phyloP scores from a whole-genome alignment of 2,329 filamentous ascomycete genomes.

The Scortechinia acanthostroma region DNA sequence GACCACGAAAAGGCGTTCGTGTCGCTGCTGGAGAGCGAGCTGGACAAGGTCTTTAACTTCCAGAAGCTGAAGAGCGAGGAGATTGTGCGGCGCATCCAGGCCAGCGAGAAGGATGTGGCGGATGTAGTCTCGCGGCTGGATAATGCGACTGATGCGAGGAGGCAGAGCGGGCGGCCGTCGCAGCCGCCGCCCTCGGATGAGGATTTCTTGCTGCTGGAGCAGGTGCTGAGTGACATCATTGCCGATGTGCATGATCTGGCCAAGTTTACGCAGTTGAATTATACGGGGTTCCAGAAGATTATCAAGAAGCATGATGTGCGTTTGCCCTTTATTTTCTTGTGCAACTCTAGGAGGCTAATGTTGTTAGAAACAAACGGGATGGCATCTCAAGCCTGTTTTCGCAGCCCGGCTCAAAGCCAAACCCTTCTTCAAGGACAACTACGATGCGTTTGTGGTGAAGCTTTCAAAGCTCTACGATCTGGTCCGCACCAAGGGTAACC shows the following conservation, averaged over 20 bases:
- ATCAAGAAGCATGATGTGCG: constrained; percentile 98
- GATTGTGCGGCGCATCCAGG: constrained; percentile 82
- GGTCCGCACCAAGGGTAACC: constrained; percentile 86
- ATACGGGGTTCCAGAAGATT: constrained; percentile 98
- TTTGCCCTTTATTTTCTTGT: constrained; percentile 8
- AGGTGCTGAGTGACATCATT: constrained; percentile 94
- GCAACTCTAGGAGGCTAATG: constrained; percentile 6
- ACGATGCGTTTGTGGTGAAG: constrained; percentile 90
- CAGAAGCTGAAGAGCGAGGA: constrained; percentile 96
- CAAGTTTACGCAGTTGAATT: constrained; percentile 97
- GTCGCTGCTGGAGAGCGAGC: constrained; percentile 75
- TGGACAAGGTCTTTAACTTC: constrained; percentile 96
- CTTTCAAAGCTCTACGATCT: constrained; percentile 92
- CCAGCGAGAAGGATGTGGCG: constrained; percentile 81
- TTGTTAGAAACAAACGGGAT: constrained; percentile 78
- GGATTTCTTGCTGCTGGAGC: constrained; percentile 87
- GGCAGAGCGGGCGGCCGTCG: constrained; percentile 39
- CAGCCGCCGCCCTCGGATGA: constrained; percentile 66
- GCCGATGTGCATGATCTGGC: constrained; percentile 96
- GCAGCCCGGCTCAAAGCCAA: constrained; percentile 89
- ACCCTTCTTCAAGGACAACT: constrained; percentile 98
- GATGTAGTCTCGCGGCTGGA: constrained; percentile 71
- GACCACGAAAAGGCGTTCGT: constrained; percentile 89
- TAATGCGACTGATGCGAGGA: constrained; percentile 14
- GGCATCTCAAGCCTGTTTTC: constrained; percentile 93